Evolutionary conservation across 768 basidiomycete genomes (phyloP).

Genomic region (Mycena venus): DNA sequence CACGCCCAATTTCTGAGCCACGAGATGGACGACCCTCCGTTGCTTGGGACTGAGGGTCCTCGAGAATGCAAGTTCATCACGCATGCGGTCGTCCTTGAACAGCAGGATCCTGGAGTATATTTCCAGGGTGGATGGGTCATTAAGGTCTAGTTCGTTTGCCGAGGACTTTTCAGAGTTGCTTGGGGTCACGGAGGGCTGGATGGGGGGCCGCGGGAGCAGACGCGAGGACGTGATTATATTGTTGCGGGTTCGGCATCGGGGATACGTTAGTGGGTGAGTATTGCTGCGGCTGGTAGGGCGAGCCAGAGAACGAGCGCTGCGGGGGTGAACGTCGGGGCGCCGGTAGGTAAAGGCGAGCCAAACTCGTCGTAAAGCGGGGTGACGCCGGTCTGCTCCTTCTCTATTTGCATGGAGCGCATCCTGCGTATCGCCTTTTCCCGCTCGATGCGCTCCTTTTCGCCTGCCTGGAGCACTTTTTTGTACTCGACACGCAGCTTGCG

Average conservation of each 20-base stretch:
- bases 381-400: constrained; percentile 78
- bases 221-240: constrained; percentile 58
- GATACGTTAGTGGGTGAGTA: constrained; percentile 77
- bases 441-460: constrained; percentile 99
- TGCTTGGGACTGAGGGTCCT: constrained; percentile 87
- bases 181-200: constrained; percentile 68
- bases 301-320: constrained; percentile 80
- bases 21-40: constrained; percentile 92
- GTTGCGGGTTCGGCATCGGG: constrained; percentile 57
- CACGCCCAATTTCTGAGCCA: constrained; percentile 96
- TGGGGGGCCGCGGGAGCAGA: constrained; percentile 64
- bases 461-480: constrained; percentile 99
- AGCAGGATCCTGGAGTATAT: constrained; percentile 96
- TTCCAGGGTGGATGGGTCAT: constrained; percentile 95
- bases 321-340: constrained; percentile 63
- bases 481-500: constrained; percentile 98
- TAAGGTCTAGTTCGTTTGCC: constrained; percentile 88
- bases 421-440: constrained; percentile 97
- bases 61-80: constrained; percentile 98
- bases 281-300: constrained; percentile 68
- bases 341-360: constrained; percentile 69
- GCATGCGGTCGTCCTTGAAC: constrained; percentile 98
- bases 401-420: constrained; percentile 97
- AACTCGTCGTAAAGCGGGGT: constrained; percentile 81
- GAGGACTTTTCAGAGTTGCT: constrained; percentile 75